Base-by-base conservation (phyloP, 345 rosid genomes). In the Gossypium arboreum region DNA sequence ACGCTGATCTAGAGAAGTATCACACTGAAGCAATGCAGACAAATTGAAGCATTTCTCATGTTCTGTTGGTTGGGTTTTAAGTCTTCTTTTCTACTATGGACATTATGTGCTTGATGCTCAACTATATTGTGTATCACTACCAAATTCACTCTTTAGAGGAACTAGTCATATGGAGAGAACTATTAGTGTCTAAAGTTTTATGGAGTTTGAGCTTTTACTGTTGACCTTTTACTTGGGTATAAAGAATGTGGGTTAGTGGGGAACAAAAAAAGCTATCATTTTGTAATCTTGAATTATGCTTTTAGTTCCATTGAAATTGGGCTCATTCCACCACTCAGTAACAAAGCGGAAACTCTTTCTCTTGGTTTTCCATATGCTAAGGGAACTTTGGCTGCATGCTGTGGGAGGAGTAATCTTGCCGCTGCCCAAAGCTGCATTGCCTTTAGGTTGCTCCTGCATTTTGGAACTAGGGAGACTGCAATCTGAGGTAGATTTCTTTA, bases 1-100 rank as follows among this genome's bases (percentile, higher is more conserved):
- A 96, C 68, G 98, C 99, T 18, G 97, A 96, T 84, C 83, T 96
- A 78, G 98, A 86, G 79, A 92, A 90, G 83, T 96, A 93, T 78
- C 93, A 89, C 73, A 66, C 94, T 2, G 94, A 83, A 79, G 83
- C 92, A 58, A 93, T 96, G 99, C 86, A 93, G 85, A 87, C 85
- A 64, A 93, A 72, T 79, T 88, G 74, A 86, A 41, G 78, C 68
- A 47, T 55, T 56, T 57, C 50, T 72, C 71, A 17, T 79, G 68
- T 56, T 75, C 54, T 27, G 48, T 25, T 68, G 55, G 78, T 58
- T 69, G 72, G 48, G 13, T 67, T 73, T 77, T 1, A 77, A 34
- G 41, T 34, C 41, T 77, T 78, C 79, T 75, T 70, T 64, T 79
- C 72, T 81, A 18, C 65, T 69, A 62, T 77, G 81, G 77, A 75